A percentile compares a stretch with the other conserved stretches of the same genome.
Evolutionary conservation across 305 asterid species (phyloP).

Genomic region (Fraxinus xanthoxyloides): DNA sequence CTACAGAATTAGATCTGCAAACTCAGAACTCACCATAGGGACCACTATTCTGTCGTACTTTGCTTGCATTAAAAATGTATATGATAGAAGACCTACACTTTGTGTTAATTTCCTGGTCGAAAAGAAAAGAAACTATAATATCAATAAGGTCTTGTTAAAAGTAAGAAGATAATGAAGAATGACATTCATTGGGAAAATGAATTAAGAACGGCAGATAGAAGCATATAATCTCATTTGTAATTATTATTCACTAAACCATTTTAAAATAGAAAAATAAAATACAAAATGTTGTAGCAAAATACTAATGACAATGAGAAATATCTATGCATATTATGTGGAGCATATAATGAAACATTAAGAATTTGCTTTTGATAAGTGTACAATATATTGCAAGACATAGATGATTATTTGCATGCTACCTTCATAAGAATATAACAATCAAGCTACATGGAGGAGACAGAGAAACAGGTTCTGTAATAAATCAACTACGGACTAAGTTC

Average conservation of each 20-base stretch:
- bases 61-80: constrained; percentile 74
- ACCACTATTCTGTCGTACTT: constrained; percentile 85
- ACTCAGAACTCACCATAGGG: constrained; percentile 73
- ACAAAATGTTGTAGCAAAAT: background rate
- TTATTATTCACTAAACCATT: background rate
- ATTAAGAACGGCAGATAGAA: background rate
- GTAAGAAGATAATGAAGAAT: background rate
- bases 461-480: background rate
- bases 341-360: background rate
- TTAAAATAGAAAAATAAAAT: background rate
- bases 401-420: background rate
- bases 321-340: constrained; percentile 5
- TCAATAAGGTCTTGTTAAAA: constrained; percentile 14
- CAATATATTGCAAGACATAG: background rate
- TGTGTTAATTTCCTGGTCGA: constrained; percentile 63
- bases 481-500: background rate
- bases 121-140: constrained; percentile 17
- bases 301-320: background rate
- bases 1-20: constrained; percentile 24
- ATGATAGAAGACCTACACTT: constrained; percentile 89
- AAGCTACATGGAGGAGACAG: background rate
- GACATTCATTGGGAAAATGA: background rate
- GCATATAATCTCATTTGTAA: background rate
- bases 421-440: background rate
- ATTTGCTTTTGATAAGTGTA: background rate